Percentiles rank a stretch among this genome's conserved stretches.
These are phyloP conservation scores for Dictyostelium capitatum DNA, from an alignment of 78 protist species.

Conservation along the genomic window DNA sequence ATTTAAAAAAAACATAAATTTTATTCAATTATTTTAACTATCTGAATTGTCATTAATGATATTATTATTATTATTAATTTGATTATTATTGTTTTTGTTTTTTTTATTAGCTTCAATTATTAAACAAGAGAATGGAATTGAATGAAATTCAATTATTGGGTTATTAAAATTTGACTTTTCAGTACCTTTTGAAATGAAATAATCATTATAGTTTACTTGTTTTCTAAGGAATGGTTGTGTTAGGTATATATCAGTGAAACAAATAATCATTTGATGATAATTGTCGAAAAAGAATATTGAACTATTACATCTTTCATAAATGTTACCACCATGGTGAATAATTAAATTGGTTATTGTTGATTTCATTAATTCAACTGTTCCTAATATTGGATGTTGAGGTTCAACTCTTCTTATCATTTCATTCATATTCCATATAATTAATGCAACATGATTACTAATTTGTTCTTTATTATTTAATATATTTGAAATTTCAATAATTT, in stretches of 20 bases:
- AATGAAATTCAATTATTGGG: background rate
- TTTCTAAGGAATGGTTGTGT: background rate
- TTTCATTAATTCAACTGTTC: background rate
- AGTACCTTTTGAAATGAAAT: background rate
- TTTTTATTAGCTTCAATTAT: background rate
- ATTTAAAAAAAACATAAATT: background rate
- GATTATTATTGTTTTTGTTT: background rate
- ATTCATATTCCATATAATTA: background rate
- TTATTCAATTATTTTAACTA: too few relatives aligned
- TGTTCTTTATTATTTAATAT: background rate
- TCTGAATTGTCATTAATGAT: too few relatives aligned
- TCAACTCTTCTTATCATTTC: background rate
- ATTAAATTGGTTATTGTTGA: background rate
- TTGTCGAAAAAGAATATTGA: background rate
- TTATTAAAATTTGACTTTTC: background rate
- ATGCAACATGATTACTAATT: background rate
- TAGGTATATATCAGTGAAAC: background rate
- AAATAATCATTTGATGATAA: constrained; percentile 13
- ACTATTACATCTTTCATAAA: background rate
- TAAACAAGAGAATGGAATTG: constrained; percentile 20
- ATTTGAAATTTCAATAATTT: background rate
- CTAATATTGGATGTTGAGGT: background rate
- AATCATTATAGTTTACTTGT: constrained; percentile 10
- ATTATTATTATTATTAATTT: background rate
- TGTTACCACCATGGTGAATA: background rate